Evolutionary conservation across 495 filamentous ascomycete genomes (phyloP), one percentile per base, ranked within the genome.

Genomic region (Saxophila tyrrhenica): DNA sequence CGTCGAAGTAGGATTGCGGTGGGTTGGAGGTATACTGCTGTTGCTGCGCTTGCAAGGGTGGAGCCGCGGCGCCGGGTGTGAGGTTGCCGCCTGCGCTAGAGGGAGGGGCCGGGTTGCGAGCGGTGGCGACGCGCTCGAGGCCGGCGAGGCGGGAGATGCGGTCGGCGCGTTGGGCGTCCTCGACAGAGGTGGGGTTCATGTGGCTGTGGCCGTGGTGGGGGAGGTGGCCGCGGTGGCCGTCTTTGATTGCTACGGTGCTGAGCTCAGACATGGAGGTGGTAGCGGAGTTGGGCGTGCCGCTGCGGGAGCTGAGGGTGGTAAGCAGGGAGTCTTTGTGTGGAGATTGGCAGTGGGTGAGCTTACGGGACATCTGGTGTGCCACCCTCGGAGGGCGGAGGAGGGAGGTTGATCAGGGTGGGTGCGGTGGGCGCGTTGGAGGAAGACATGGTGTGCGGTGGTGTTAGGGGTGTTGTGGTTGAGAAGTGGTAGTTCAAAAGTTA

Each of bases 311-410:
- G 50, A 9, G 23, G 35, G 54, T 41, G 13, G 57, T 59, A 25
- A 60, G 58, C 38, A n/a, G 25, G 29, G 10, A 35, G 43, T 55
- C 8, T 53, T 10, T 1, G 32, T 43, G 21, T 47, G 25, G 47
- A 50, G 43, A 46, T 24, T 39, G 43, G 52, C 39, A 50, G 45
- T 58, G 51, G 29, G 13, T 5, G 29, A 35, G 74, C 88, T 75
- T 78, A 94, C 89, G 88, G 88, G 72, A 87, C 83, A 55, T 94
- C 89, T 9, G 89, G 89, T n/a, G 89, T 95, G 54, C 84, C 85
- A 21, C 87, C 84, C 54, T 87, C 84, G 24, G 86, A 88, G 9
- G 85, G 84, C 45, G 87, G 83, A 52, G 86, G 86, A 25, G 89
- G 89, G 42, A 94, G 77, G 65, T 90, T 87, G 72, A 94, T 88